Base-by-base conservation (phyloP, 2,329 filamentous ascomycete genomes). In the Didymella lethalis region DNA sequence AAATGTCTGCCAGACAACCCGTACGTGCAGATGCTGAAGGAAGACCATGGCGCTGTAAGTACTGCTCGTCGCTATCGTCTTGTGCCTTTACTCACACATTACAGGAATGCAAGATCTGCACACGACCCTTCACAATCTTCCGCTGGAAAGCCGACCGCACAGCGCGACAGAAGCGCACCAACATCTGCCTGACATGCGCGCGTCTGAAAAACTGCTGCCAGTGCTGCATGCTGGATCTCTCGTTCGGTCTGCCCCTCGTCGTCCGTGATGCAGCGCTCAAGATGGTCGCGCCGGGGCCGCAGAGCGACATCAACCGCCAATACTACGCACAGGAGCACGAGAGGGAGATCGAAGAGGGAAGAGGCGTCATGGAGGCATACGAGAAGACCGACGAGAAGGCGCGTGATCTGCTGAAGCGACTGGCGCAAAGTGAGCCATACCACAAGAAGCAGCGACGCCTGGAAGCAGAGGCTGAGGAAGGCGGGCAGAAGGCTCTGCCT, bases 261-360 rank as follows among this genome's bases (percentile, higher is more conserved):
- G 91, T 99, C 58, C 88, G 95, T 74, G 95, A 99, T 82, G 95
- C 95, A 3, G 95, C 96, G 5, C 84, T 99, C 64, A 98, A 98
- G 82, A 97, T 99, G 90, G 91, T 98, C 41, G 93, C 94, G 0
- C 93, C 95, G 0, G 95, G 95, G 0, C 95, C 95, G 0, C 87
- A 92, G 64, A 96, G 92, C 75, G 90, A 91, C 54, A 92, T 99
- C 77, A 99, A 99, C 80, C 84, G 95, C 68, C 93, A 99, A 79
- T 99, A 95, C 79, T 99, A 96, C 77, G 95, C 95, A 14, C 95
- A 99, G 76, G 95, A 98, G 75, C 93, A 98, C 78, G 94, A 98
- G 80, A 91, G 89, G 72, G 92, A 96, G 61, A 93, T 99, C 48
- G 93, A 98, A 73, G 93, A 98, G 68, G 95, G 95, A 2, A 85